Conservation (phyloP, 1,284 basidiomycete species). For the Fomes fomentarius region DNA sequence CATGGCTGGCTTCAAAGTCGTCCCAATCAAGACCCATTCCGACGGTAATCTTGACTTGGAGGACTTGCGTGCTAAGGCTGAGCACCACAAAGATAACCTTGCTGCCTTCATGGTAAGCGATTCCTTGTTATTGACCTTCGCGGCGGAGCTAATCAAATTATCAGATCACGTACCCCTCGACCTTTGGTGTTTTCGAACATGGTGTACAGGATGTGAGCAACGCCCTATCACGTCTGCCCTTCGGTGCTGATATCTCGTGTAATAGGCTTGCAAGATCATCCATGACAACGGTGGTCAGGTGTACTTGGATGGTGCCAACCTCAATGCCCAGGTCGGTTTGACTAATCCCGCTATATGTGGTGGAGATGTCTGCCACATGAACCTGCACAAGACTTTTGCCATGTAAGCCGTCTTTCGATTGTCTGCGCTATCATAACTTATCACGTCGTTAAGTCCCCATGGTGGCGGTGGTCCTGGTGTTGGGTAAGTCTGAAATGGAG, state of each 20-base stretch:
- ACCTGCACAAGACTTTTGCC: slow-evolving; percentile 95
- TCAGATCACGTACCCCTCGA: slow-evolving; percentile 92
- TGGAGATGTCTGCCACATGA: slow-evolving; percentile 97
- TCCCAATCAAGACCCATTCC: slow-evolving; percentile 85
- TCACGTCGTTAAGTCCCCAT: slow-evolving; percentile 69
- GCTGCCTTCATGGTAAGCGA: slow-evolving; percentile 94
- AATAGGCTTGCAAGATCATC: slow-evolving; percentile 87
- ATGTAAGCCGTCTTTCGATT: slow-evolving; percentile 58
- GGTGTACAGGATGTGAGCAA: slow-evolving; percentile 76
- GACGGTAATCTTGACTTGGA: slow-evolving; percentile 91
- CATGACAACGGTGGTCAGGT: slow-evolving; percentile 97
- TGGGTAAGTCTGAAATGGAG: slow-evolving; percentile 51
- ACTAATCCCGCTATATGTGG: slow-evolving; percentile 97
- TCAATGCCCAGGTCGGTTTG: slow-evolving; percentile 95
- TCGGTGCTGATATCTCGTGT: background rate
- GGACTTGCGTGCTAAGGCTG: slow-evolving; percentile 87
- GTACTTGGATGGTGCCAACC: slow-evolving; percentile 96
- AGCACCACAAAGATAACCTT: slow-evolving; percentile 88
- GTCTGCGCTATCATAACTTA: slow-evolving; percentile 4
- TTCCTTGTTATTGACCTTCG: background rate
- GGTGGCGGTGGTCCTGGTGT: slow-evolving; percentile 97
- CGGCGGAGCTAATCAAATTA: background rate
- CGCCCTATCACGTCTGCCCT: background rate
- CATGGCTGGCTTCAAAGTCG: slow-evolving; percentile 97
- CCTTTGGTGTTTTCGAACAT: slow-evolving; percentile 96